Evolutionary conservation across 1,284 basidiomycete genomes (phyloP).

Genomic region (Cystobasidiaceae sp.): DNA sequence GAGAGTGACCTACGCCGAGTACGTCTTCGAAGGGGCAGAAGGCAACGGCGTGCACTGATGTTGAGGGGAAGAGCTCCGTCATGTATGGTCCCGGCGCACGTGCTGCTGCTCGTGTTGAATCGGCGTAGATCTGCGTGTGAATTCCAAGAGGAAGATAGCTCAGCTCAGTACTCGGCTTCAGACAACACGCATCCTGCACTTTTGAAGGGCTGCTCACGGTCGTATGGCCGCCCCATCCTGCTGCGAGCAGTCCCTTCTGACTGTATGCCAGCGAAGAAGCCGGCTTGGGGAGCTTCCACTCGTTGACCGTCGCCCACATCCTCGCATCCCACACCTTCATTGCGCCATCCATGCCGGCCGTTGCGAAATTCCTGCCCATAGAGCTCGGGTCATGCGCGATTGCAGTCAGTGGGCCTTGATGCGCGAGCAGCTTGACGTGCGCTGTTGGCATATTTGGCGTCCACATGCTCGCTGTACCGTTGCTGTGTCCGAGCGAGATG

Average conservation of each 20-base stretch:
- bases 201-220: constrained; percentile 55
- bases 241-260: constrained; percentile 73
- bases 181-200: neutral
- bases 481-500: constrained; percentile 87
- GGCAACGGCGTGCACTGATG: constrained; percentile 61
- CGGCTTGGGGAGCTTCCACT: constrained; percentile 43
- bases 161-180: neutral
- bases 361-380: constrained; percentile 84
- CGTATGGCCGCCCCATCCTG: constrained; percentile 71
- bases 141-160: neutral
- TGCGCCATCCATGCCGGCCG: constrained; percentile 75
- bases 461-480: constrained; percentile 85
- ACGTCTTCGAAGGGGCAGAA: constrained; percentile 94
- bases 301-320: constrained; percentile 65
- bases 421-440: constrained; percentile 84
- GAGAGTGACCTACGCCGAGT: constrained; percentile 64
- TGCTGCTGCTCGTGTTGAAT: constrained; percentile 22
- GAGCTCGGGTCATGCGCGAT: constrained; percentile 71
- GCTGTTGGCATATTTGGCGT: constrained; percentile 89
- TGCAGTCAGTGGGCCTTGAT: constrained; percentile 77
- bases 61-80: constrained; percentile 68
- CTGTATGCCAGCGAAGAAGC: constrained; percentile 49
- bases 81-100: constrained; percentile 71
- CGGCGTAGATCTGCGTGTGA: constrained; percentile 40
- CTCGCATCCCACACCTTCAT: constrained; percentile 95